Evolutionary conservation across 2,329 filamentous ascomycete species (phyloP).

Genomic region (Aspergillus flavus): DNA sequence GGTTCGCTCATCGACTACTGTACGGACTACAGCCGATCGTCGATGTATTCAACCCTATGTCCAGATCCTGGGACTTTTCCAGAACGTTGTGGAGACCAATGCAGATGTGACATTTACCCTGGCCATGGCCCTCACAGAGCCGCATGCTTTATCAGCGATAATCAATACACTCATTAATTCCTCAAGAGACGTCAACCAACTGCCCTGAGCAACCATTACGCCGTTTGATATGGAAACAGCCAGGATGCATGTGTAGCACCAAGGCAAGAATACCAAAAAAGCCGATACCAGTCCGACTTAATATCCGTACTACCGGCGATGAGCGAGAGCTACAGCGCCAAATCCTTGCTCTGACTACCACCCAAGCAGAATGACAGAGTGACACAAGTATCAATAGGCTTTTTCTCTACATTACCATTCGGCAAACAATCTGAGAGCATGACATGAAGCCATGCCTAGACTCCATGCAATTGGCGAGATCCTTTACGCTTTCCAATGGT

Average conservation of each 20-base stretch:
- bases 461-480: conserved; percentile 1
- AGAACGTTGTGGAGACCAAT: conserved; percentile 6
- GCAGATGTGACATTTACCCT: neutral
- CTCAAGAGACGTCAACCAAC: neutral
- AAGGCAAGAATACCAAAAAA: neutral
- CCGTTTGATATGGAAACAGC: neutral
- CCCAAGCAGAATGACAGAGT: conserved; percentile 2
- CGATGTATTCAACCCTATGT: neutral
- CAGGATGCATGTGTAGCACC: neutral
- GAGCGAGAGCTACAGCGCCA: neutral
- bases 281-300: neutral
- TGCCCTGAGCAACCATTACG: neutral
- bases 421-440: conserved; percentile 8
- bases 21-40: neutral
- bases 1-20: neutral
- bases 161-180: neutral
- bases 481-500: neutral
- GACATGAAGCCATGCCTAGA: neutral
- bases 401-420: conserved; percentile 6
- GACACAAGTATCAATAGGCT: conserved; percentile 9
- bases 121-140: neutral
- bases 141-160: neutral
- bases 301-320: too few species aligned
- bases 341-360: neutral
- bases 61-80: neutral